These are phyloP conservation scores for Debaryomycetaceae sp. DNA, from an alignment of 1,139 yeast species.

Conservation along the genomic window DNA sequence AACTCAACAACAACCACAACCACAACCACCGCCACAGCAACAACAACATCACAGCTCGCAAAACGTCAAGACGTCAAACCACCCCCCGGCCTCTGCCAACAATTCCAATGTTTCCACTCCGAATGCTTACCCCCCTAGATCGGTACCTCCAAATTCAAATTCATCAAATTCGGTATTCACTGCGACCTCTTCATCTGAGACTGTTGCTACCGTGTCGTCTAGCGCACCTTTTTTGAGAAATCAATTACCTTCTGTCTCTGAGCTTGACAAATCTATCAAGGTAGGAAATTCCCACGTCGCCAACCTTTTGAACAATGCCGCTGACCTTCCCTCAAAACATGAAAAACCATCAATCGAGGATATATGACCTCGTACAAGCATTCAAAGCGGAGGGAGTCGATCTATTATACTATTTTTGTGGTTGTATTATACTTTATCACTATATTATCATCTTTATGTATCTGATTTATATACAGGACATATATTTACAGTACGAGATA, in stretches of 20 bases:
- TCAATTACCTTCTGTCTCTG: constrained; percentile 31
- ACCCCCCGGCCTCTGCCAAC: not conserved
- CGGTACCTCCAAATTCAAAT: not conserved
- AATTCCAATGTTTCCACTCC: not conserved
- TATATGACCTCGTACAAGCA: not conserved
- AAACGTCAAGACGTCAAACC: not conserved
- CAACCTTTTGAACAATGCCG: constrained; percentile 1
- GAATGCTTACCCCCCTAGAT: not conserved
- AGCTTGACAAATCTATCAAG: constrained; percentile 27
- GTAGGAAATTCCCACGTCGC: not conserved
- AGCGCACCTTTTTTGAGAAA: constrained; percentile 7
- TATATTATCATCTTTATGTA: too few species aligned
- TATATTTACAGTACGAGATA: too few species aligned
- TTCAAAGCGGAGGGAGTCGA: too few species aligned
- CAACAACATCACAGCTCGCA: not conserved
- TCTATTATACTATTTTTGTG: too few species aligned
- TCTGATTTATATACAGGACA: too few species aligned
- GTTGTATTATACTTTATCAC: too few species aligned
- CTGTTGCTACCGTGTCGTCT: not conserved
- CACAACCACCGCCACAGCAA: not conserved
- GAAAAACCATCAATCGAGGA: not conserved
- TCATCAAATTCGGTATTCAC: not conserved
- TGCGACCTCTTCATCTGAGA: not conserved
- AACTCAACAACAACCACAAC: not conserved
- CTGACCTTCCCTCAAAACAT: not conserved